Evolutionary conservation across 805 yeast genomes (phyloP).

Genomic region (Clavispora carvajalis): DNA sequence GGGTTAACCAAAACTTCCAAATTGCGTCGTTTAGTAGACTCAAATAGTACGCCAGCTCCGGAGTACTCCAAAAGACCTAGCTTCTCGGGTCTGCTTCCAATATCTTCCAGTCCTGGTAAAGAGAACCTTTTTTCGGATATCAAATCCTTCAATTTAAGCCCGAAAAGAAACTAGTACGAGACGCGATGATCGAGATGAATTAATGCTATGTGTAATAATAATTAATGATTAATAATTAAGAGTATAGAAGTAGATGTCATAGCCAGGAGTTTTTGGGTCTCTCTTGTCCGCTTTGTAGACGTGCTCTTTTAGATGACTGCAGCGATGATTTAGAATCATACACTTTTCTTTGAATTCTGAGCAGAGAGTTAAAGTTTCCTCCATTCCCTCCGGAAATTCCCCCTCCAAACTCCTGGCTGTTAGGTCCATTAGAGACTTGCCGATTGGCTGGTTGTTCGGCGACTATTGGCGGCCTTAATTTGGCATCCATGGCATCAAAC

Average conservation of each 20-base stretch:
- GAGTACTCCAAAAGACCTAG: conserved; percentile 10
- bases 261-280: conserved; percentile 24
- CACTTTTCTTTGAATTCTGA: conserved; percentile 24
- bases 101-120: conserved; percentile 4
- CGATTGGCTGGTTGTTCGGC: conserved; percentile 8
- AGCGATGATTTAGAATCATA: conserved; percentile 10
- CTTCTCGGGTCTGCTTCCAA: conserved; percentile 1
- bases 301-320: conserved; percentile 23
- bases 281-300: conserved; percentile 21
- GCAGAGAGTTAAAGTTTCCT: conserved; percentile 25
- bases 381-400: conserved; percentile 15
- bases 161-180: conserved; percentile 1
- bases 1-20: conserved; percentile 65
- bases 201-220: not conserved
- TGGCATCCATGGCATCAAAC: conserved; percentile 25
- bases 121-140: conserved; percentile 8
- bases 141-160: conserved; percentile 9
- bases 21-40: conserved; percentile 44
- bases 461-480: conserved; percentile 22
- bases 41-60: conserved; percentile 15
- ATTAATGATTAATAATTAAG: not conserved
- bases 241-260: not conserved
- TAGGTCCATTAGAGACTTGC: conserved; percentile 1
- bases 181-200: not conserved
- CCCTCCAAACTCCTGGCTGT: conserved; percentile 7